Base-by-base conservation (phyloP, 352 stramenopile species). In the Pythium utonaiense region DNA sequence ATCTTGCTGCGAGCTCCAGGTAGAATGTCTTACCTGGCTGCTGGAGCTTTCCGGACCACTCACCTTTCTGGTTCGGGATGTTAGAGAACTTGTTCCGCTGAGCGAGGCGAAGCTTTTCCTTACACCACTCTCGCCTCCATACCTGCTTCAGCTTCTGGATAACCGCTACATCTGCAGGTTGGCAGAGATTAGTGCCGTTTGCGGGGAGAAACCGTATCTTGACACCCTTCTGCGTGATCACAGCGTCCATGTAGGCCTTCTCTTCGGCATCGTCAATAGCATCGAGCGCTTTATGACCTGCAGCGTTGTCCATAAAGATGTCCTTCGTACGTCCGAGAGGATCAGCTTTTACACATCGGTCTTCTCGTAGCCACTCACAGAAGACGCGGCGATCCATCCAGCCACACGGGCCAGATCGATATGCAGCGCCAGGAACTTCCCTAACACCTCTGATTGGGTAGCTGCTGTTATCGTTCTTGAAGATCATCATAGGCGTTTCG, bases 401-500 rank as follows among this genome's bases (percentile, higher is more conserved):
- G n/a, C n/a, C n/a, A n/a, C n/a, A n/a, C n/a, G n/a, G n/a, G n/a
- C n/a, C n/a, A n/a, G n/a, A n/a, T n/a, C n/a, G n/a, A n/a, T n/a
- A n/a, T n/a, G n/a, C n/a, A n/a, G n/a, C n/a, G n/a, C n/a, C n/a
- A n/a, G n/a, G n/a, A n/a, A n/a, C n/a, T n/a, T n/a, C n/a, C n/a
- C n/a, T n/a, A n/a, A 70, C 40, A 0, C 63, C 54, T 4, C 54
- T 25, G n/a, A 72, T 72, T 6, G 62, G 63, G 47, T 74, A 77
- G 7, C 8, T 64, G 14, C 14, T 14, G 2, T 24, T 53, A 0
- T 33, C 52, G 22, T 70, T 77, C 30, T 53, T 16, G 6, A 78
- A 69, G 21, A 75, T 75, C 50, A 75, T 66, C 64, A 69, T 78
- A 17, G 67, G 59, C 6, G 57, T 44, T n/a, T 52, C 51, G 16